Evolutionary conservation across 2,329 filamentous ascomycete genomes (phyloP), one percentile per base, ranked within the genome.

Genomic region (Ophiocordyceps unilateralis): DNA sequence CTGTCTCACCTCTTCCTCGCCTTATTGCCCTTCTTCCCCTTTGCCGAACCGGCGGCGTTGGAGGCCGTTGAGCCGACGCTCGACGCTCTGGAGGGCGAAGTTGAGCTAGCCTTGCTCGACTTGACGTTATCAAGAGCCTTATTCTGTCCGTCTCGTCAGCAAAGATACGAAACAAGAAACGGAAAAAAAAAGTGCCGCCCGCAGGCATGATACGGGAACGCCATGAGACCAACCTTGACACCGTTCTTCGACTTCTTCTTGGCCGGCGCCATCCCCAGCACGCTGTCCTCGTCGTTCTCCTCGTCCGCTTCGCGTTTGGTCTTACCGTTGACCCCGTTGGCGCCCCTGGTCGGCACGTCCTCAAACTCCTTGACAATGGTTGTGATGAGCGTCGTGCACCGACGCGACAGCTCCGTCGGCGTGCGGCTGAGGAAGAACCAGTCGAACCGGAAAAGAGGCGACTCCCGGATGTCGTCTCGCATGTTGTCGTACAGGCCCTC

Each of bases 351-450:
- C 39, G 71, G 69, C 32, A 67, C 61, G 43, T 82, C 78, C 57
- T 95, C 89, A 60, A 95, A 94, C 63, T 98, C 91, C 61, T 91
- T 83, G 42, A 91, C 83, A 40, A 98, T 86, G 0, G 91, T 93
- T 30, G 89, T 93, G 49, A 98, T 76, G 42, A 98, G 72, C 1
- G 93, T 98, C 26, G 84, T 93, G 65, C 91, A 96, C 42, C 93
- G 78, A 53, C 91, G 80, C 47, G 86, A 83, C 52, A 98, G 82
- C 63, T 98, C 91, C 41, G 88, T 80, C 0, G 91, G 86, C 4
- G 89, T 98, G 39, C 91, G 78, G 59, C 85, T 93, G 36, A 98
- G 72, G 70, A 98, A 95, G 68, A 98, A 98, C 93, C 93, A 98
- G 59, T 98, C 91, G 55, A 98, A 98, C 34, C 91, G 79, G 73